These are phyloP conservation scores for Thelonectria blattea DNA, from an alignment of 2,329 filamentous ascomycete species.

Conservation along the genomic window DNA sequence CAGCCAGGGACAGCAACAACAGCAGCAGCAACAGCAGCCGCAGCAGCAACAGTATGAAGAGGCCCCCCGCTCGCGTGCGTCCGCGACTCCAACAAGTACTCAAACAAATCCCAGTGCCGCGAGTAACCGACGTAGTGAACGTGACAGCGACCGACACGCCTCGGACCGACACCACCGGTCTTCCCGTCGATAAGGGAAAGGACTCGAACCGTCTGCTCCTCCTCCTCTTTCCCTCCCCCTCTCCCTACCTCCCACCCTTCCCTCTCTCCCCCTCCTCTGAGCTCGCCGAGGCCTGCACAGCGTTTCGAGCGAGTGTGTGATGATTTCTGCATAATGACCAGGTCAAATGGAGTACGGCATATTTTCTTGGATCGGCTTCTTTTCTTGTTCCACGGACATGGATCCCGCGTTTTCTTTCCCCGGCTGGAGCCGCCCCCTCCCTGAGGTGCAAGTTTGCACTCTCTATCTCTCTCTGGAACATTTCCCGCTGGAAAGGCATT, in stretches of 20 bases:
- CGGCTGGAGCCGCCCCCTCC: conserved; percentile 32
- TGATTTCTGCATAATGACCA: conserved; percentile 41
- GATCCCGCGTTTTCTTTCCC: conserved; percentile 30
- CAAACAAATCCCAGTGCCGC: conserved; percentile 47
- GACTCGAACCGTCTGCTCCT: no score
- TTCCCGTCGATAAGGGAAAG: conserved; percentile 44
- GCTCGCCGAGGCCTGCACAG: conserved; percentile 29
- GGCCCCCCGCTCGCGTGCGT: conserved; percentile 48
- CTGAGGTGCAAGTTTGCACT: conserved; percentile 42
- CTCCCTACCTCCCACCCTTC: no score
- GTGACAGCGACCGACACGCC: conserved; percentile 49
- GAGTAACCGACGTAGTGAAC: conserved; percentile 50
- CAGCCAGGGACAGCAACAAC: conserved; percentile 45
- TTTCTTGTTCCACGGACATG: conserved; percentile 37
- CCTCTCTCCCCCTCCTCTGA: conserved; percentile 15
- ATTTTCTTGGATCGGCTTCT: conserved; percentile 38
- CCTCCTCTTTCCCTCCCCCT: conserved; percentile 9
- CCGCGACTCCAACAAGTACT: conserved; percentile 47
- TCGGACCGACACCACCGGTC: conserved; percentile 48
- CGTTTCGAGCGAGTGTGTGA: conserved; percentile 38
- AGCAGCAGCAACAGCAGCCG: no score
- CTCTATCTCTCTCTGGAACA: conserved; percentile 21
- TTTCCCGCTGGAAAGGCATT: conserved; percentile 37
- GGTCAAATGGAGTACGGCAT: conserved; percentile 37
- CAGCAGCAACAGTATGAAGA: conserved; percentile 55